phyloP scores from a whole-genome alignment of 495 filamentous ascomycete species.

The Hypoxylon trugodes region DNA sequence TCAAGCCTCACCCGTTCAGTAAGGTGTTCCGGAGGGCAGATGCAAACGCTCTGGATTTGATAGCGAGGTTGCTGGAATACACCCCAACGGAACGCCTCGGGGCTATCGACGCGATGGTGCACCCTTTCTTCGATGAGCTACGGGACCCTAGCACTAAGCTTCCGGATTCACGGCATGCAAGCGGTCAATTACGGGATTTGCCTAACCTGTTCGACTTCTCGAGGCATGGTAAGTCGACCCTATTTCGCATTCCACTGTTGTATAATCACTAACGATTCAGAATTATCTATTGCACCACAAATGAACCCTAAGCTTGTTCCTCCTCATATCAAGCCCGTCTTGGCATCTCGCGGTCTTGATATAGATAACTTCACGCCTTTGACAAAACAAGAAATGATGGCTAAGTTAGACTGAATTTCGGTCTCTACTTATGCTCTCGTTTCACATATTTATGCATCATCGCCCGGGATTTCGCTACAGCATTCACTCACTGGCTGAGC shows the following conservation, averaged over 20 bases:
- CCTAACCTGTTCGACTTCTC: slow-evolving; percentile 93
- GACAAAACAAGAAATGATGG: slow-evolving; percentile 94
- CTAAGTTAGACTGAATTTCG: slow-evolving; percentile 85
- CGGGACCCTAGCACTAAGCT: slow-evolving; percentile 86
- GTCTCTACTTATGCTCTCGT: slow-evolving; percentile 33
- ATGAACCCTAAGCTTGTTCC: slow-evolving; percentile 90
- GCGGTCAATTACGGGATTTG: slow-evolving; percentile 76
- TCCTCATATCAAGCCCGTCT: slow-evolving; percentile 74
- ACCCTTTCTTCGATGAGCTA: slow-evolving; percentile 98
- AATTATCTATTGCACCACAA: slow-evolving; percentile 91
- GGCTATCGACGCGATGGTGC: slow-evolving; percentile 95
- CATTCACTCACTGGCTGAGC: slow-evolving; percentile 43
- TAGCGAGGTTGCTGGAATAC: slow-evolving; percentile 92
- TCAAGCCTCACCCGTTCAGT: slow-evolving; percentile 98
- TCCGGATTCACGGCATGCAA: slow-evolving; percentile 91
- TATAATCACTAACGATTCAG: slow-evolving; percentile 56
- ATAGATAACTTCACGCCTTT: slow-evolving; percentile 93
- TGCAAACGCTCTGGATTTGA: slow-evolving; percentile 90
- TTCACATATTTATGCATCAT: slow-evolving; percentile 39
- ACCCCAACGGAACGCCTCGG: slow-evolving; percentile 95
- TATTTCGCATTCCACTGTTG: background rate
- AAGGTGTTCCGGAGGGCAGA: slow-evolving; percentile 98
- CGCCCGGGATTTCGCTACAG: slow-evolving; percentile 42
- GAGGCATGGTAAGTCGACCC: slow-evolving; percentile 75
- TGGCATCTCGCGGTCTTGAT: slow-evolving; percentile 82